Base-by-base conservation (phyloP, 2,329 filamentous ascomycete species). In the Botryotinia narcissicola region DNA sequence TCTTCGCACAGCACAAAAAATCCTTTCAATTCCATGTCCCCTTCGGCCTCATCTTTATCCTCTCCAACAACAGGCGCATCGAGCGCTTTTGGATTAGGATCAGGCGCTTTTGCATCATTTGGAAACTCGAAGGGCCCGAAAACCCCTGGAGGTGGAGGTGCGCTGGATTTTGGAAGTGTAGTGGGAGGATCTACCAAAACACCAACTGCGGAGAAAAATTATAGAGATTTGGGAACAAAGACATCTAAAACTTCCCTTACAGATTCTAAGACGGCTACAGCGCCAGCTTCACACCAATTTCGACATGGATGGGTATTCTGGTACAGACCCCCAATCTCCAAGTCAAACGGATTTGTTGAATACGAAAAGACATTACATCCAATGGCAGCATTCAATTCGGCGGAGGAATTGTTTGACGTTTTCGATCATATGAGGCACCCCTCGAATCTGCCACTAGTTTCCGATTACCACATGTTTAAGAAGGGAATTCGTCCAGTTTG, bases 391-490 rank as follows among this genome's bases (percentile, higher is more conserved):
- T 93, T 97, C 80, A 88, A 88, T 74, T 94, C 93, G 9, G 94
- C 89, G 68, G 94, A 98, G 83, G 93, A 96, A 74, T 98, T 99
- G 82, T 98, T 94, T 90, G 87, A 89, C 66, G 90, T 97, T 54
- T 98, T 97, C 81, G 86, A 89, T 72, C 94, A 98, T 82, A 87
- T 99, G 66, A 97, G 97, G 84, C 90, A 93, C 42, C 96, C 97
- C 3, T 98, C 95, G 51, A 86, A 88, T 48, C 86, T 99, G 73
- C 95, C 95, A 10, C 91, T 95, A 7, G 95, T 98, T 44, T 98
- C 95, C 37, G 96, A 99, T 83, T 99, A 98, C 81, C 96, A 99
- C 82, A 91, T 99, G 74, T 99, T 99, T 86, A 97, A 96, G 84
- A 94, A 96, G 81, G 95, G 95, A 72, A 95, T 99, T 75, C 91